These are phyloP conservation scores for Musa itinerans DNA, from an alignment of 176 grass and related monocot species.

Conservation along the genomic window DNA sequence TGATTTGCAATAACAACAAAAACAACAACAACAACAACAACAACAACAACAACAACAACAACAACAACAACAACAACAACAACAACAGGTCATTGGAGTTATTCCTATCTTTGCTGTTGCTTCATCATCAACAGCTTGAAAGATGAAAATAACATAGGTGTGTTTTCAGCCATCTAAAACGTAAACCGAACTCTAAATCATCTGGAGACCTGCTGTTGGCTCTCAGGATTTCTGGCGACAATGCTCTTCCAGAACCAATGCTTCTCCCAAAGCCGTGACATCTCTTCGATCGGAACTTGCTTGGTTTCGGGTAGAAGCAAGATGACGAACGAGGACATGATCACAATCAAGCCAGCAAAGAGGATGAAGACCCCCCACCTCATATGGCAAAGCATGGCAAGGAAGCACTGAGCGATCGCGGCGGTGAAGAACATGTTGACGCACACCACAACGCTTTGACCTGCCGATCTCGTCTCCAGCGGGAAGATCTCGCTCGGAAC, in stretches of 20 bases:
- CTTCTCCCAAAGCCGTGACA: constrained; percentile 15
- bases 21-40: too few species aligned
- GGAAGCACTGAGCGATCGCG: constrained; percentile 17
- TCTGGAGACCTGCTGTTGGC: not conserved
- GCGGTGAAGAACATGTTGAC: constrained; percentile 22
- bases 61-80: too few species aligned
- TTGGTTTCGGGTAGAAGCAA: constrained; percentile 11
- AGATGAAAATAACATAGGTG: too few species aligned
- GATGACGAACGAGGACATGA: constrained; percentile 18
- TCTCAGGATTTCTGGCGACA: not conserved
- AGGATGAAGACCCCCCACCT: constrained; percentile 16
- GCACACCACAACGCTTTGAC: constrained; percentile 14
- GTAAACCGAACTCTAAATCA: too few species aligned
- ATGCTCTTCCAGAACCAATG: constrained; percentile 18
- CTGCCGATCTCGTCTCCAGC: constrained; percentile 13
- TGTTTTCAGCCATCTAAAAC: too few species aligned
- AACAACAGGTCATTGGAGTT: too few species aligned
- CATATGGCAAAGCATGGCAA: constrained; percentile 20
- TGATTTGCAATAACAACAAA: too few species aligned
- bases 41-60: too few species aligned
- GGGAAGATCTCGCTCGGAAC: constrained; percentile 20
- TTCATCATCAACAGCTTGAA: too few species aligned
- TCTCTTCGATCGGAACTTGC: constrained; percentile 15
- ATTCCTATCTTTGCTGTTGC: too few species aligned
- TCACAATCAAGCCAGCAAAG: constrained; percentile 6